These are phyloP conservation scores for Arthrobotrys entomopaga DNA, from an alignment of 2,329 filamentous ascomycete genomes.

Conservation along the genomic window DNA sequence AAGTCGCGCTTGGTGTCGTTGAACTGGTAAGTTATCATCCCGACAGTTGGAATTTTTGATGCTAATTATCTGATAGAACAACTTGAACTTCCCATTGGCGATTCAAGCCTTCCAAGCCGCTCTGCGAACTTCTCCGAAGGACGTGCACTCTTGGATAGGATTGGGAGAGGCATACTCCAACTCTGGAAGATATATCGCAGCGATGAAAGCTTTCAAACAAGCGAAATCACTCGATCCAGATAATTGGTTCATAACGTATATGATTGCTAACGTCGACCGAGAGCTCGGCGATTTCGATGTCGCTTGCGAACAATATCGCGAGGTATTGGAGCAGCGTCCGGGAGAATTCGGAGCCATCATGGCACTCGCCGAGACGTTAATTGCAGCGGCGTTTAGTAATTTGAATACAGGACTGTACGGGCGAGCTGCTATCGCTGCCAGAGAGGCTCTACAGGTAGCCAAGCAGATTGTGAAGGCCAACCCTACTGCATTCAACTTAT, in stretches of 20 bases:
- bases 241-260: conserved; percentile 95
- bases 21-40: conserved; percentile 65
- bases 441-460: conserved; percentile 75
- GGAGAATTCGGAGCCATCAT: conserved; percentile 87
- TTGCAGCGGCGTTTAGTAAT: conserved; percentile 81
- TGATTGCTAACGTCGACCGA: conserved; percentile 92
- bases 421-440: conserved; percentile 77
- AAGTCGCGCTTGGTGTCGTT: conserved; percentile 89
- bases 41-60: not conserved
- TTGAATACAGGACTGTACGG: conserved; percentile 88
- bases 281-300: conserved; percentile 91
- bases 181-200: conserved; percentile 92
- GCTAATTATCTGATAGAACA: conserved; percentile 55
- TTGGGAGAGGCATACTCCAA: conserved; percentile 97
- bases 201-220: conserved; percentile 87
- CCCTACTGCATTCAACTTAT: conserved; percentile 85
- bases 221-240: conserved; percentile 82
- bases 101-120: conserved; percentile 93
- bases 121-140: conserved; percentile 80
- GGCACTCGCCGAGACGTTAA: conserved; percentile 85
- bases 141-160: conserved; percentile 96
- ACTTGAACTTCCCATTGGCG: conserved; percentile 74
- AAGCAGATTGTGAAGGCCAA: conserved; percentile 70
- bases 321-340: conserved; percentile 74
- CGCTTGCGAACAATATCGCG: conserved; percentile 79